phyloP scores from a whole-genome alignment of 1,284 basidiomycete species.

The Earliella scabrosa region DNA sequence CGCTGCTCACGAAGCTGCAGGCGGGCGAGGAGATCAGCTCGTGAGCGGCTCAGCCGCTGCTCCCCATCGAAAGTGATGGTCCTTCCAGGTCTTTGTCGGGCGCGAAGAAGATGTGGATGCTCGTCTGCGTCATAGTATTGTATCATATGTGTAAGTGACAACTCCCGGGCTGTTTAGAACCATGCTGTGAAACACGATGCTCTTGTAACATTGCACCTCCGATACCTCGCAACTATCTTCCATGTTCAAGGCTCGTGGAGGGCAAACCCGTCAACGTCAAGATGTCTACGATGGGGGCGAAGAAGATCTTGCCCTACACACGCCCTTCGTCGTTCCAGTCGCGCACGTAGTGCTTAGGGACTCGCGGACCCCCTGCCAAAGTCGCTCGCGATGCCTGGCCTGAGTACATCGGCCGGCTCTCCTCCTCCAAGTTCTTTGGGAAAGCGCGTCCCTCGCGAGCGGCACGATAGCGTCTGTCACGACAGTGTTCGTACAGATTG shows the following conservation, averaged over 20 bases:
- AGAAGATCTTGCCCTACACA: constrained; percentile 54
- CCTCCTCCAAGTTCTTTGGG: constrained; percentile 10
- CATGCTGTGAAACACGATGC: no score
- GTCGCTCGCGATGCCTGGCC: constrained; percentile 36
- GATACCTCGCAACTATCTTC: no score
- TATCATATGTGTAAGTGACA: no score
- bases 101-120: no score
- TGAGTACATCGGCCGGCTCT: constrained; percentile 15
- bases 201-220: no score
- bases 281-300: constrained; percentile 63
- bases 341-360: constrained; percentile 67
- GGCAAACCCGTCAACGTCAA: no score
- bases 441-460: constrained; percentile 39
- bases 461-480: constrained; percentile 52
- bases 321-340: constrained; percentile 67
- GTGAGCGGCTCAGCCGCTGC: neutral
- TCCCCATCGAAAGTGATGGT: no score
- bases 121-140: no score
- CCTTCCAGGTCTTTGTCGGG: no score
- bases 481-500: constrained; percentile 48
- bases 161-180: no score
- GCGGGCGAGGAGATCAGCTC: constrained; percentile 21
- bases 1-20: constrained; percentile 52
- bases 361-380: constrained; percentile 56
- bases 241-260: no score